These are phyloP conservation scores for Globisporangium perplexum DNA, from an alignment of 352 stramenopile species.

Conservation along the genomic window DNA sequence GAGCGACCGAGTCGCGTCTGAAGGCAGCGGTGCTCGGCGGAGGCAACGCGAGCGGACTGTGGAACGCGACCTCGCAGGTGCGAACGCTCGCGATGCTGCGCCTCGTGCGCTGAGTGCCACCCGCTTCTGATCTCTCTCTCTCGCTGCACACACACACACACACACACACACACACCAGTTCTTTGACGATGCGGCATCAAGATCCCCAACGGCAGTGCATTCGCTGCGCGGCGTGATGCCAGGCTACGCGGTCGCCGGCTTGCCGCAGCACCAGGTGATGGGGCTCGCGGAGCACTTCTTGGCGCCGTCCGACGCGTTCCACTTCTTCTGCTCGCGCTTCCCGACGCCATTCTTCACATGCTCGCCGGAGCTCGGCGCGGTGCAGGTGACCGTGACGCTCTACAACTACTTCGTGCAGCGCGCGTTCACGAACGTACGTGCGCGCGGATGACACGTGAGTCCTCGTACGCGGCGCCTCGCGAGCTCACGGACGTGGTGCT, in stretches of 20 bases:
- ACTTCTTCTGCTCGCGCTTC: slow-evolving; percentile 70
- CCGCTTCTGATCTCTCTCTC: background rate
- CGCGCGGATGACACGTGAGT: no score
- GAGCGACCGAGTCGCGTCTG: slow-evolving; percentile 20
- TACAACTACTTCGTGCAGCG: slow-evolving; percentile 81
- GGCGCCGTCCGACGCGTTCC: slow-evolving; percentile 45
- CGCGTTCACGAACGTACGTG: slow-evolving; percentile 55
- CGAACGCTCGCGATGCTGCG: slow-evolving; percentile 6
- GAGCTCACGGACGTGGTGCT: background rate
- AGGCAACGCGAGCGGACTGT: slow-evolving; percentile 33
- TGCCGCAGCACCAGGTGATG: slow-evolving; percentile 52
- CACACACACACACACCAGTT: slow-evolving; percentile 22
- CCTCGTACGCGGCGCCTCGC: background rate
- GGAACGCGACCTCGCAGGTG: slow-evolving; percentile 47
- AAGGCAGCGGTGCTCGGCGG: slow-evolving; percentile 37
- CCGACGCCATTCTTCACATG: slow-evolving; percentile 63
- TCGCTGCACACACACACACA: no score
- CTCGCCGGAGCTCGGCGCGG: slow-evolving; percentile 7
- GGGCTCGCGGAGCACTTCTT: slow-evolving; percentile 68
- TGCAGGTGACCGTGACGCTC: slow-evolving; percentile 31
- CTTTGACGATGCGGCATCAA: slow-evolving; percentile 36
- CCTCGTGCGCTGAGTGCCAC: background rate
- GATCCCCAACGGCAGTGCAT: slow-evolving; percentile 20
- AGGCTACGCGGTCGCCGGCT: slow-evolving; percentile 30
- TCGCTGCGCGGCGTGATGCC: slow-evolving; percentile 62